A percentile compares a stretch with the other conserved stretches of the same genome.
These are phyloP conservation scores for Saccharomycopsis lassenensis DNA, from an alignment of 805 yeast genomes.

Conservation along the genomic window DNA sequence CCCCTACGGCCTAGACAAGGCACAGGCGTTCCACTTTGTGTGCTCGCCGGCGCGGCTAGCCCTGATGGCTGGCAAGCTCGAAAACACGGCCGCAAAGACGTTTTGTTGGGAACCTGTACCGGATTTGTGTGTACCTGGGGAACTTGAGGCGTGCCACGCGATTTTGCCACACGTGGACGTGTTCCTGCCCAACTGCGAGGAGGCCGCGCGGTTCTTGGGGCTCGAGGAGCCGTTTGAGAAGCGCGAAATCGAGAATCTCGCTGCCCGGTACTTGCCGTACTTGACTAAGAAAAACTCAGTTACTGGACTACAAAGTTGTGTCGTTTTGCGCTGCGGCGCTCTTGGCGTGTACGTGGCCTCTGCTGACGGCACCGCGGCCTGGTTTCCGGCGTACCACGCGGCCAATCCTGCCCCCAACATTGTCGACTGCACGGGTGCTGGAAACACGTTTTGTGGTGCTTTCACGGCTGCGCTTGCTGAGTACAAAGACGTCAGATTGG, in stretches of 20 bases:
- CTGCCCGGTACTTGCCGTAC: conserved; percentile 29
- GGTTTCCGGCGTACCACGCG: conserved; percentile 71
- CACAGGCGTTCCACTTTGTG: conserved; percentile 54
- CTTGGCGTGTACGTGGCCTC: conserved; percentile 50
- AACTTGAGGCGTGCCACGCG: conserved; percentile 28
- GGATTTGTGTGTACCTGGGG: conserved; percentile 48
- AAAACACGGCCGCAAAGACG: conserved; percentile 11
- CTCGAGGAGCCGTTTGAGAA: conserved; percentile 32
- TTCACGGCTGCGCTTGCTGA: conserved; percentile 51
- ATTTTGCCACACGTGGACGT: conserved; percentile 41
- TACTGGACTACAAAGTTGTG: conserved; percentile 29
- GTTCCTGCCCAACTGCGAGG: conserved; percentile 77
- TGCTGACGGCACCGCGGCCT: conserved; percentile 21
- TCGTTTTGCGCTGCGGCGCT: conserved; percentile 69
- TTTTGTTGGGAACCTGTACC: conserved; percentile 86
- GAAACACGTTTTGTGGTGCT: conserved; percentile 82
- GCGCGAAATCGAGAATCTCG: conserved; percentile 33
- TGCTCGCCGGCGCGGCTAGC: conserved; percentile 58
- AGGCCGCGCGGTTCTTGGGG: conserved; percentile 58
- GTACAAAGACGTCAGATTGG: conserved; percentile 37
- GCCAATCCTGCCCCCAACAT: conserved; percentile 33
- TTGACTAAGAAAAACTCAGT: conserved; percentile 26
- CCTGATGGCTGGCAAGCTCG: conserved; percentile 32
- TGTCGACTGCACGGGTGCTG: conserved; percentile 91
- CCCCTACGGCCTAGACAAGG: conserved; percentile 27